These are phyloP conservation scores for Monosporascus sp. DNA, from an alignment of 2,329 filamentous ascomycete species.

Conservation along the genomic window DNA sequence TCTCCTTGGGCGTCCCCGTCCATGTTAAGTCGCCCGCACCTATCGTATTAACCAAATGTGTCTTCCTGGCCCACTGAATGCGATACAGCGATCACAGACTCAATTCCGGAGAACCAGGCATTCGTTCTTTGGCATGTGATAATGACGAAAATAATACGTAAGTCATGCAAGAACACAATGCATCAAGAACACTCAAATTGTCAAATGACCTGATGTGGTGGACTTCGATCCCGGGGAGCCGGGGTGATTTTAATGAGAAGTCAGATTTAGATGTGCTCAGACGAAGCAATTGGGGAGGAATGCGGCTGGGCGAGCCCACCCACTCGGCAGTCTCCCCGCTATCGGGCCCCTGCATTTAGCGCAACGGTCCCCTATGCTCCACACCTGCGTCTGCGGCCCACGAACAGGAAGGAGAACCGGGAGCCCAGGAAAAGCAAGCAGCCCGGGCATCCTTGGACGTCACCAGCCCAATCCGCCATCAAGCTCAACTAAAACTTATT, in stretches of 20 bases:
- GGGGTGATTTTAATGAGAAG: background rate
- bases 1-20: conserved; percentile 13
- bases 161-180: background rate
- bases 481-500: background rate
- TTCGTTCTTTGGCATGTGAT: background rate
- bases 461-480: background rate
- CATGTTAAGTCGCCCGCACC: too few species aligned
- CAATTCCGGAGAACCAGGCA: too few species aligned
- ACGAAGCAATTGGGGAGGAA: too few species aligned
- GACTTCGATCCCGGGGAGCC: too few species aligned
- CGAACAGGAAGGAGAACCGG: background rate
- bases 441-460: background rate
- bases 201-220: too few species aligned
- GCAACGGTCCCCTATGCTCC: background rate
- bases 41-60: background rate
- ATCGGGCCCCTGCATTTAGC: background rate
- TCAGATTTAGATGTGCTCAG: background rate
- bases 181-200: background rate
- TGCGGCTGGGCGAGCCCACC: background rate
- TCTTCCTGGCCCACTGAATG: too few species aligned
- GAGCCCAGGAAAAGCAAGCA: background rate
- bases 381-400: background rate
- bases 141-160: background rate
- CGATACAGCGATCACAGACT: too few species aligned
- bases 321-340: background rate